Conservation (phyloP, 495 filamentous ascomycete genomes). For the Daldinia concentrica region DNA sequence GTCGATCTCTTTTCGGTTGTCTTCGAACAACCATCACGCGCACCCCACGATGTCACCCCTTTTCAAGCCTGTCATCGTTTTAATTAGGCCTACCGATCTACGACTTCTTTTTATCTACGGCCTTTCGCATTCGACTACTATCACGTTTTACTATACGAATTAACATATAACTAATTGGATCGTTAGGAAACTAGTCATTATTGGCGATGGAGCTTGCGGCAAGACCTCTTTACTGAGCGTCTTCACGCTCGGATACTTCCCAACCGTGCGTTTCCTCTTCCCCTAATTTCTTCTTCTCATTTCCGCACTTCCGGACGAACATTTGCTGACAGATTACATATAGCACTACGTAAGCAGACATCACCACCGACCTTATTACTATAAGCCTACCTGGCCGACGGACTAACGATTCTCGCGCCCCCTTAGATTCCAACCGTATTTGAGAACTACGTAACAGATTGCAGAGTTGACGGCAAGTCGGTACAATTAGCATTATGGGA, state of each 20-base stretch:
- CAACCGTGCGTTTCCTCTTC: constrained; percentile 74
- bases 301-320: not conserved
- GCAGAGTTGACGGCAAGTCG: constrained; percentile 95
- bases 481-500: constrained; percentile 99
- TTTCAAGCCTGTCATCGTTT: constrained; percentile 16
- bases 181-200: constrained; percentile 95
- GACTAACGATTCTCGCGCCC: constrained; percentile 33
- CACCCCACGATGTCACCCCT: constrained; percentile 32
- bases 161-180: constrained; percentile 29
- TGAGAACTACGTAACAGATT: constrained; percentile 99
- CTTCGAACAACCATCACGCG: constrained; percentile 13
- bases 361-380: not conserved
- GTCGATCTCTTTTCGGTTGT: constrained; percentile 29
- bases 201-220: constrained; percentile 97
- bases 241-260: constrained; percentile 98
- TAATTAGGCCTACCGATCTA: constrained; percentile 4
- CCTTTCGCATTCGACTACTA: not conserved
- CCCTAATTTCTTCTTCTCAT: constrained; percentile 12
- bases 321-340: constrained; percentile 33
- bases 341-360: constrained; percentile 75
- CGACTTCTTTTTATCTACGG: not conserved
- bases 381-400: not conserved
- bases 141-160: not conserved
- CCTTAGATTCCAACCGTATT: constrained; percentile 95
- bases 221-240: constrained; percentile 98